A percentile compares a stretch with the other conserved stretches of the same genome.
Conservation (phyloP, 148 eudicot species). For the Oxyria digyna region DNA sequence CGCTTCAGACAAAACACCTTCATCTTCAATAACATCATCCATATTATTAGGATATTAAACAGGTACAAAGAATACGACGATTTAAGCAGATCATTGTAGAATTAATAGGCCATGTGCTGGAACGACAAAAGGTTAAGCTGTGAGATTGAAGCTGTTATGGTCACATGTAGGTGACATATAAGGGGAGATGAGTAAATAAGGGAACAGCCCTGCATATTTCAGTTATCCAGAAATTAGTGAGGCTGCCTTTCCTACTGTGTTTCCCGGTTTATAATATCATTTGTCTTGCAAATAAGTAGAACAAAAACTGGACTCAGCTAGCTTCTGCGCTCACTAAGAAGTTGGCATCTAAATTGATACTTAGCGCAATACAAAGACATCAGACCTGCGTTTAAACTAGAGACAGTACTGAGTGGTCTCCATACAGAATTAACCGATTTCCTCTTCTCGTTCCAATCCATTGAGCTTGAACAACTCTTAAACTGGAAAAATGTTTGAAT, state of each 20-base stretch:
- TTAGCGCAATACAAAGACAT: neutral
- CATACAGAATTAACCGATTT: constrained; percentile 10
- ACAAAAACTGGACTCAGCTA: neutral
- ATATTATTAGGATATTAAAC: no score
- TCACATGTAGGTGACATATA: no score
- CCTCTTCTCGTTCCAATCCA: constrained; percentile 13
- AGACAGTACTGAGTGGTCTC: constrained; percentile 17
- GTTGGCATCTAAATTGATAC: constrained; percentile 1
- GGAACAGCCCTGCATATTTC: no score
- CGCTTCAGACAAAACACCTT: constrained; percentile 8
- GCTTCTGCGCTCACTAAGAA: neutral
- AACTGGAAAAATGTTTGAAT: neutral
- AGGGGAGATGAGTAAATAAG: no score
- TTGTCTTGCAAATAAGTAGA: neutral
- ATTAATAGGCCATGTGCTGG: no score
- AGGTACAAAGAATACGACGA: no score
- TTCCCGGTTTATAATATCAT: no score
- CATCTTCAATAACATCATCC: constrained; percentile 5
- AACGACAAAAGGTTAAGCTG: no score
- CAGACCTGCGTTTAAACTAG: constrained; percentile 11
- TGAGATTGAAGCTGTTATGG: no score
- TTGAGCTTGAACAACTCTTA: constrained; percentile 6
- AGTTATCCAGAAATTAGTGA: no score
- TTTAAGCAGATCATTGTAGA: no score
- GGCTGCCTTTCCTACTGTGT: no score